Evolutionary conservation across 306 rosid genomes (phyloP).

Genomic region (Pueraria montana): DNA sequence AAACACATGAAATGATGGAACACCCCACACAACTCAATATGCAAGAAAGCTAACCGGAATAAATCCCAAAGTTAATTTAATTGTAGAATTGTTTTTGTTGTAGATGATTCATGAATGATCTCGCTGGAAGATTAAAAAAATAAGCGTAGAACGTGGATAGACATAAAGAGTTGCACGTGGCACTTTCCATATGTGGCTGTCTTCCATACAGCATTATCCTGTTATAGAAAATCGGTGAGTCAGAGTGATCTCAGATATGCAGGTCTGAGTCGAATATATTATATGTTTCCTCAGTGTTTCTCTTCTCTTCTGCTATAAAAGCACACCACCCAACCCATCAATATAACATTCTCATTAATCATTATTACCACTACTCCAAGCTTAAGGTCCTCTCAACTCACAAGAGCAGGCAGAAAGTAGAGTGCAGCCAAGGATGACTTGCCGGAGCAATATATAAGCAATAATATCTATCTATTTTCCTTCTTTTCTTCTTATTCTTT

Average conservation of each 20-base stretch:
- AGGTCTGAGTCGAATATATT: background rate
- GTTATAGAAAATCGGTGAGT: conserved; percentile 35
- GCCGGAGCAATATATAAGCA: conserved; percentile 37
- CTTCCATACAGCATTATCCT: conserved; percentile 24
- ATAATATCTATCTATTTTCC: background rate
- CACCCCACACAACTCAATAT: too few species aligned
- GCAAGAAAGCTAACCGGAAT: background rate
- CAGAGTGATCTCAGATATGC: background rate
- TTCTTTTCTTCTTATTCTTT: background rate
- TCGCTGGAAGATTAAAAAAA: background rate
- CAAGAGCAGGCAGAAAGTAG: conserved; percentile 50
- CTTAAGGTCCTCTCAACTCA: conserved; percentile 42
- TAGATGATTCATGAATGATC: conserved; percentile 44
- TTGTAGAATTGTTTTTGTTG: background rate
- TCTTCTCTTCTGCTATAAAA: background rate
- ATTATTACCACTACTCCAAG: background rate
- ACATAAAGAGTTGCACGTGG: conserved; percentile 15
- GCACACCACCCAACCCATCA: background rate
- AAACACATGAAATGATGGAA: too few species aligned
- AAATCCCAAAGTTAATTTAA: background rate
- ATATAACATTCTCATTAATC: background rate
- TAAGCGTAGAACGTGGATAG: conserved; percentile 20
- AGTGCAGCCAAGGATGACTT: conserved; percentile 68
- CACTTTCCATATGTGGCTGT: conserved; percentile 17
- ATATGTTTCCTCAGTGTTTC: background rate